Conservation (phyloP, 495 filamentous ascomycete species). For the Aspergillus ostianus region DNA sequence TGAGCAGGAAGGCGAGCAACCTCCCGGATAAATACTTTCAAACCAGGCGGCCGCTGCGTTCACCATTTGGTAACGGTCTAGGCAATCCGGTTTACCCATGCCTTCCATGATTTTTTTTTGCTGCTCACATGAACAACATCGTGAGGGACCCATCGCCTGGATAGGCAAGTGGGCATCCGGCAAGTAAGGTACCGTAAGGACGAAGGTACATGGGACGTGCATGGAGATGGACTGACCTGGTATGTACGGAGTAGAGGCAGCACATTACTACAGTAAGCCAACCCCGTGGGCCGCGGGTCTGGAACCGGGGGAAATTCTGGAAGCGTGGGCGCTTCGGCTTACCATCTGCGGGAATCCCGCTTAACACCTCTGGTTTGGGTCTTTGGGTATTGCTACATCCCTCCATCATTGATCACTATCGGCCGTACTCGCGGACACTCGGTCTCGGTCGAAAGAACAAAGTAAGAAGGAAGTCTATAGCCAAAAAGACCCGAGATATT, state of each 20-base stretch:
- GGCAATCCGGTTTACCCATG: slow-evolving; percentile 7
- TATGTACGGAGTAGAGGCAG: too few relatives aligned
- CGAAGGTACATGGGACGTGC: background rate
- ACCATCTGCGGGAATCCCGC: slow-evolving; percentile 37
- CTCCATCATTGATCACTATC: background rate
- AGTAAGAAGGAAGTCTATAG: background rate
- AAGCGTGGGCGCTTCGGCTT: slow-evolving; percentile 30
- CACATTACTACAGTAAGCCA: too few relatives aligned
- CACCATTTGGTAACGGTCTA: slow-evolving; percentile 16
- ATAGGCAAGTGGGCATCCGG: background rate
- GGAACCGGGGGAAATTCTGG: slow-evolving; percentile 12
- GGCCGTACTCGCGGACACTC: background rate
- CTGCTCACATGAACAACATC: slow-evolving; percentile 35
- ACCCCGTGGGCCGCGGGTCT: slow-evolving; percentile 18
- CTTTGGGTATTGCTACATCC: slow-evolving; percentile 2
- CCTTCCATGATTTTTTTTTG: slow-evolving; percentile 24
- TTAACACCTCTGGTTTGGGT: slow-evolving; percentile 9
- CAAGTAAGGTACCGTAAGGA: slow-evolving; percentile 1
- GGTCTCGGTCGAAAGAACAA: background rate
- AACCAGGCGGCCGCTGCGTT: slow-evolving; percentile 2
- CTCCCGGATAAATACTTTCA: slow-evolving; percentile 10
- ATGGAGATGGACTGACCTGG: background rate
- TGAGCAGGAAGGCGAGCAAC: slow-evolving; percentile 2
- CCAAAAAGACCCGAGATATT: too few relatives aligned
- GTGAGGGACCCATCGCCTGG: slow-evolving; percentile 15